These are phyloP conservation scores for Cryptococcus maquisensis DNA, from an alignment of 1,284 basidiomycete genomes.

Conservation along the genomic window DNA sequence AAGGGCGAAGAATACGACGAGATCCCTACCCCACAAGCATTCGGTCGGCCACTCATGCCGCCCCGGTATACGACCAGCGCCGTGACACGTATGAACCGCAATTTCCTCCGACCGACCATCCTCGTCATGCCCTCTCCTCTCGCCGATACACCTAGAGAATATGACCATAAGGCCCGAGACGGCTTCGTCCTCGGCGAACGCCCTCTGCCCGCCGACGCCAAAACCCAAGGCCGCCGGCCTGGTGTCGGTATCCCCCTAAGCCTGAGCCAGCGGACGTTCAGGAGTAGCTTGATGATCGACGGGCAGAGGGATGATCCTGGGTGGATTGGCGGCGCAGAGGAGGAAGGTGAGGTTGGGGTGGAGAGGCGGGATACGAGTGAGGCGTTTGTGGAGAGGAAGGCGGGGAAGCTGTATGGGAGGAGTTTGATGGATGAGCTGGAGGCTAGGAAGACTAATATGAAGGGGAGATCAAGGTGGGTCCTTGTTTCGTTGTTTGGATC, in stretches of 20 bases:
- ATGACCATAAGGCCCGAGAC: conserved; percentile 20
- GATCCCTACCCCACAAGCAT: conserved; percentile 35
- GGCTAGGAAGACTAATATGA: conserved; percentile 38
- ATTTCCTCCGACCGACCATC: conserved; percentile 38
- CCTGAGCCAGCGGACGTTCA: conserved; percentile 40
- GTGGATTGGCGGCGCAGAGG: conserved; percentile 19
- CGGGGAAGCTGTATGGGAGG: conserved; percentile 40
- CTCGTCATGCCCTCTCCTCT: conserved; percentile 44
- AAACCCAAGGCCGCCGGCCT: conserved; percentile 19
- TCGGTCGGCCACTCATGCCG: conserved; percentile 34
- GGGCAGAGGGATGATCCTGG: conserved; percentile 25
- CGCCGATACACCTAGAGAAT: background rate
- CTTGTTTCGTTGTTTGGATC: background rate
- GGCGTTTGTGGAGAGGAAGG: conserved; percentile 21
- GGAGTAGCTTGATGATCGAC: conserved; percentile 34
- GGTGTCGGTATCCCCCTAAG: conserved; percentile 30
- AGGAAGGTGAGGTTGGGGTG: conserved; percentile 18
- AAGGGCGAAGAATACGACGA: conserved; percentile 15
- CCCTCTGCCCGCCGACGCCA: conserved; percentile 42
- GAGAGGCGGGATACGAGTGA: conserved; percentile 13
- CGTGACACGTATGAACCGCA: conserved; percentile 13
- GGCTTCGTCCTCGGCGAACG: conserved; percentile 42
- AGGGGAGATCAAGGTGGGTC: conserved; percentile 37
- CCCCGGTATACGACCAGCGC: conserved; percentile 23
- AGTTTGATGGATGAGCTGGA: conserved; percentile 49